These are phyloP conservation scores for Fusarium armeniacum DNA, from an alignment of 2,329 filamentous ascomycete genomes.

Conservation along the genomic window DNA sequence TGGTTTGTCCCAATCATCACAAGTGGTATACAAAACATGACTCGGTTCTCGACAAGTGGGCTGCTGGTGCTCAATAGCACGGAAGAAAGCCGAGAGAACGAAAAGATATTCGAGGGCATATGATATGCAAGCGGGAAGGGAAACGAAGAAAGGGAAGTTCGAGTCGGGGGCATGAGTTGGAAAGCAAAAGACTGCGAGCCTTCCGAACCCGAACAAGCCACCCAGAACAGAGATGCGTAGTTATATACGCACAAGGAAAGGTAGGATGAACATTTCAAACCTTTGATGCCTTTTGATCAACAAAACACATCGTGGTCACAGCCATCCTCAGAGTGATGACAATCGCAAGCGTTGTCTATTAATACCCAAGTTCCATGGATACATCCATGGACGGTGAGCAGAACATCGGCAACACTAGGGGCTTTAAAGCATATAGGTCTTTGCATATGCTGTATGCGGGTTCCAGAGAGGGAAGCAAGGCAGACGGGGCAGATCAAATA, in stretches of 20 bases:
- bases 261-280: constrained; percentile 2
- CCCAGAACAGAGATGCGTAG: constrained; percentile 5
- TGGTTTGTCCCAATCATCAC: not conserved
- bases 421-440: not conserved
- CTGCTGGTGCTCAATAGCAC: not conserved
- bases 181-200: not conserved
- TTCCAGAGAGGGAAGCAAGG: constrained; percentile 1
- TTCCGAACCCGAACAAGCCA: not conserved
- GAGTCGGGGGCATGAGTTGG: not conserved
- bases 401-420: not conserved
- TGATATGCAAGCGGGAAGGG: not conserved
- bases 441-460: not conserved
- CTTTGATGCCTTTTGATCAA: constrained; percentile 7
- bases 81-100: not conserved
- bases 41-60: not conserved
- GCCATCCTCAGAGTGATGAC: not conserved
- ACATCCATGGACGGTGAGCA: not conserved
- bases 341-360: constrained; percentile 1
- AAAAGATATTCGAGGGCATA: not conserved
- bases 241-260: constrained; percentile 10
- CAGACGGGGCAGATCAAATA: not conserved
- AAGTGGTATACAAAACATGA: constrained; percentile 2
- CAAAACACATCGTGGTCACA: not conserved
- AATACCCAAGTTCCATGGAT: not conserved
- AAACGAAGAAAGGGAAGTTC: not conserved